Base-by-base conservation (phyloP, 345 rosid genomes). In the Salix exigua region DNA sequence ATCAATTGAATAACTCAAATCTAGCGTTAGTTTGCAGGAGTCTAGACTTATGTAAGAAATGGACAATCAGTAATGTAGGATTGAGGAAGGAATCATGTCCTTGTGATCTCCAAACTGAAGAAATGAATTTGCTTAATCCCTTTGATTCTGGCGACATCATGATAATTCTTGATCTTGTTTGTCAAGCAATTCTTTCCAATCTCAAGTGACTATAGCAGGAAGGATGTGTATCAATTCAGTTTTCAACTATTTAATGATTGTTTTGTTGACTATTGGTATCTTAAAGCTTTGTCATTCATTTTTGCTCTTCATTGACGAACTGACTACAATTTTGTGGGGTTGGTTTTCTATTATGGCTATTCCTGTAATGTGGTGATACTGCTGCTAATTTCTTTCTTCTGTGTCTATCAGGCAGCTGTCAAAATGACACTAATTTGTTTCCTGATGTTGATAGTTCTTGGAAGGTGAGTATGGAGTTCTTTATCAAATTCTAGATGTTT, bases 361-460 rank as follows among this genome's bases (percentile, higher is more conserved):
- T 70, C 76, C 65, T 66, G 63, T 42, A 66, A 58, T 64, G 9
- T 13, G 70, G 61, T 68, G 72, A 73, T 77, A 74, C 51, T 72
- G 80, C 38, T 72, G 33, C 72, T 77, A 46, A 76, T 73, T 75
- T 30, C n/a, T 46, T 68, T 50, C 40, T 72, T 73, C 63, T 71
- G 25, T 84, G 83, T 44, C 46, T 68, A 74, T 44, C 81, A 95
- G 99, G 99, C 72, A 77, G 88, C 61, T 80, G 82, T 83, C 93
- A 91, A 69, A 85, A 74, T 66, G 94, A 91, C 63, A 65, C 84
- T 68, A 87, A 64, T 84, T 31, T 95, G 83, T 95, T 95, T 81
- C 99, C 99, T 48, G 78, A 90, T 16, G 96, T 92, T 14, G 91
- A 93, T 76, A 93, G 97, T 82, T 80, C 92, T 68, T 95, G 99